These are phyloP conservation scores for Chalaropsis ovoidea DNA, from an alignment of 2,329 filamentous ascomycete genomes.

Conservation along the genomic window DNA sequence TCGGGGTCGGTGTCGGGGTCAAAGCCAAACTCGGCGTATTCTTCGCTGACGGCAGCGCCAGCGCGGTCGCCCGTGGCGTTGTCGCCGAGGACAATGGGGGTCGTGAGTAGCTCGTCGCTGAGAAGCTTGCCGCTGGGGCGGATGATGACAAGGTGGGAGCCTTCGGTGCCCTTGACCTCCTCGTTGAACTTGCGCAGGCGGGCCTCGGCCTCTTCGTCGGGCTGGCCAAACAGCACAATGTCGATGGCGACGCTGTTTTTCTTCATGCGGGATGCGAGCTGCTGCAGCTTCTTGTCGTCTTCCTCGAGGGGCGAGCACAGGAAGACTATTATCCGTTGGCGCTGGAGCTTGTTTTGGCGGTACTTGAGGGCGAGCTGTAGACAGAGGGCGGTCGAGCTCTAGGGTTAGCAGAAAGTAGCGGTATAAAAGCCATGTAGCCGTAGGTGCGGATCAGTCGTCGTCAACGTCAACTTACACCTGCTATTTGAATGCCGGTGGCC, in stretches of 20 bases:
- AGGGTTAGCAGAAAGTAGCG: conserved; percentile 27
- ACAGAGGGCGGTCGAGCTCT: conserved; percentile 20
- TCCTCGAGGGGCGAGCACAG: conserved; percentile 88
- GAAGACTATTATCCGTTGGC: conserved; percentile 94
- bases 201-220: conserved; percentile 79
- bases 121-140: conserved; percentile 84
- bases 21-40: conserved; percentile 55
- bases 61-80: conserved; percentile 44
- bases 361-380: conserved; percentile 86
- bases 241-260: conserved; percentile 92
- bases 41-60: conserved; percentile 47
- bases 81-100: conserved; percentile 81
- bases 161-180: conserved; percentile 80
- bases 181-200: conserved; percentile 93
- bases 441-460: background rate
- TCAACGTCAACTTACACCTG: conserved; percentile 65
- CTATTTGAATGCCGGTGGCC: conserved; percentile 89
- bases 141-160: conserved; percentile 82
- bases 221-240: conserved; percentile 87
- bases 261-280: conserved; percentile 96
- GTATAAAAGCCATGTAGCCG: conserved; percentile 18
- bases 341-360: conserved; percentile 92
- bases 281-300: conserved; percentile 76
- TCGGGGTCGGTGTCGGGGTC: conserved; percentile 90
- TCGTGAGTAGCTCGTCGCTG: conserved; percentile 81